phyloP scores from a whole-genome alignment of 2,329 filamentous ascomycete genomes.

The Pseudogymnoascus sp. region DNA sequence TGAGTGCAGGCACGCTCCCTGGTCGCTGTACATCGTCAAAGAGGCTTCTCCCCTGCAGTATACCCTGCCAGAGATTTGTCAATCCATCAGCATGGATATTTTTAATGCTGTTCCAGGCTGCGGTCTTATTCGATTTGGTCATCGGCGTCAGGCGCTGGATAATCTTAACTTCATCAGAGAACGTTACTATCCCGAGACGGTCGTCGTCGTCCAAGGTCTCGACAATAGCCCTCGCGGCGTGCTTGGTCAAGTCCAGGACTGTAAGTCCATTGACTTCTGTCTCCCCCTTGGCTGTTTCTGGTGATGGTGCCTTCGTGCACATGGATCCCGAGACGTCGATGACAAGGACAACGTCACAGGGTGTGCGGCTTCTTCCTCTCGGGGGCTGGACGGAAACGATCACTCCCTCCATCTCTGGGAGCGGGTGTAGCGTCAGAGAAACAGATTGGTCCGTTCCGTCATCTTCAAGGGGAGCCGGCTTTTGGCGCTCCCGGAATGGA shows the following conservation, averaged over 20 bases:
- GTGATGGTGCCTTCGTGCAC: constrained; percentile 38
- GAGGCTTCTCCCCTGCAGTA: constrained; percentile 41
- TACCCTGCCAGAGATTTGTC: constrained; percentile 53
- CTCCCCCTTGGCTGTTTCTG: constrained; percentile 21
- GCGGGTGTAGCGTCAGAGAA: constrained; percentile 31
- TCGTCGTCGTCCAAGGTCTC: constrained; percentile 47
- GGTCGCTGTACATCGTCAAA: constrained; percentile 31
- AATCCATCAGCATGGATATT: constrained; percentile 30
- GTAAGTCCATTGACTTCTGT: constrained; percentile 43
- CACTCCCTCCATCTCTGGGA: constrained; percentile 33
- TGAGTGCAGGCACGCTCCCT: constrained; percentile 40
- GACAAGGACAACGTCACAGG: constrained; percentile 53
- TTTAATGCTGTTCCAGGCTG: constrained; percentile 35
- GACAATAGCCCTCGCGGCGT: constrained; percentile 50
- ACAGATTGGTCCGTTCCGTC: background rate
- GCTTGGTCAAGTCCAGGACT: constrained; percentile 51
- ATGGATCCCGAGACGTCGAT: constrained; percentile 56
- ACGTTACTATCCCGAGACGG: constrained; percentile 50
- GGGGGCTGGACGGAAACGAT: constrained; percentile 42
- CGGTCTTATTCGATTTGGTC: constrained; percentile 38
- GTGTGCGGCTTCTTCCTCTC: constrained; percentile 27
- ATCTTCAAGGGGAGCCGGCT: background rate
- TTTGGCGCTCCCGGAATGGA: background rate
- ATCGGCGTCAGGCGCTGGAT: constrained; percentile 42
- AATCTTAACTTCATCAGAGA: constrained; percentile 34